A percentile compares a stretch with the other conserved stretches of the same genome.
phyloP scores from a whole-genome alignment of 2,329 filamentous ascomycete species.

The Falciphora oryzae region DNA sequence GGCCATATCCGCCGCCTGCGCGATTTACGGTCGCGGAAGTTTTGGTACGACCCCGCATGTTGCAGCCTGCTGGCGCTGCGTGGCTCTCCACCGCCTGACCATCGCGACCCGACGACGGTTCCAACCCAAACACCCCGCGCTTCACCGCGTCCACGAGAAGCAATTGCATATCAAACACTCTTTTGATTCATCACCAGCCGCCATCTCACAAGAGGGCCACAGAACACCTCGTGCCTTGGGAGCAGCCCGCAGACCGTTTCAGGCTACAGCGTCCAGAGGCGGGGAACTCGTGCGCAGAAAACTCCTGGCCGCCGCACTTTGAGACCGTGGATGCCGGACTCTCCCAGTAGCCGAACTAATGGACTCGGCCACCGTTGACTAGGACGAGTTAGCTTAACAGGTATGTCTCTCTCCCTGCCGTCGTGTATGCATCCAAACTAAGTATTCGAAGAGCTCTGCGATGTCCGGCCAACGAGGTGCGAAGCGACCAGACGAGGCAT shows the following conservation, averaged over 20 bases:
- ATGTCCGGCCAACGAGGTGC: neutral
- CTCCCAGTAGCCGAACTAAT: neutral
- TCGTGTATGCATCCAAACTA: neutral
- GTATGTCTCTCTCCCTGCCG: constrained; percentile 1
- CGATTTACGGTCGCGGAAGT: neutral
- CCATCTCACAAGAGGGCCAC: neutral
- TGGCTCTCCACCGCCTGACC: neutral
- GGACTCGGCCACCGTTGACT: neutral
- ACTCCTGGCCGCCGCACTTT: neutral
- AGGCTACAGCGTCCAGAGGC: neutral
- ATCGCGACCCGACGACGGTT: neutral
- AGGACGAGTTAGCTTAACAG: neutral
- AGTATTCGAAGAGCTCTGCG: constrained; percentile 4
- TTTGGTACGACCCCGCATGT: neutral
- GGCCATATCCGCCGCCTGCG: neutral
- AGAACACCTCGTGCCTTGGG: neutral
- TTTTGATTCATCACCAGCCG: constrained; percentile 2
- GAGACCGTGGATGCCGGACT: neutral
- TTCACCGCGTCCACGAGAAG: neutral
- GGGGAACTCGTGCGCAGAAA: neutral
- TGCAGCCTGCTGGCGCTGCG: neutral
- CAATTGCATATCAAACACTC: neutral
- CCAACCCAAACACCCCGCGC: neutral
- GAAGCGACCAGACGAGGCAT: neutral
- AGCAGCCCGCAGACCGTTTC: neutral